Conservation (phyloP, 495 filamentous ascomycete species). For the Penicillium steckii region DNA sequence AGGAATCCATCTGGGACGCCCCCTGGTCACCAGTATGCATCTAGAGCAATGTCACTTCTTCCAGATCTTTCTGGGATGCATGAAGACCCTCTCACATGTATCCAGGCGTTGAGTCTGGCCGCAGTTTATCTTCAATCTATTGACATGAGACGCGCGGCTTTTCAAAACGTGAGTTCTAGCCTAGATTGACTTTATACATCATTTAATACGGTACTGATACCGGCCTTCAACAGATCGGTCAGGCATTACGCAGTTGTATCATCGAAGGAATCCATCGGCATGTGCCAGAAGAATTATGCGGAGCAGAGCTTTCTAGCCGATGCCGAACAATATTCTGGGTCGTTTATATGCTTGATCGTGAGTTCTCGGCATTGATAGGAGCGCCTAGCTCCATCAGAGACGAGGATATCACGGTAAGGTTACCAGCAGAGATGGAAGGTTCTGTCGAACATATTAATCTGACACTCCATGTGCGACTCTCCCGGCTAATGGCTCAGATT, state of each 20-base stretch:
- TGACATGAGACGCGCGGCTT: slow-evolving; percentile 36
- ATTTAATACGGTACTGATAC: too few relatives aligned
- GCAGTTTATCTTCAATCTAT: slow-evolving; percentile 40
- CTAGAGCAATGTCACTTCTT: slow-evolving; percentile 37
- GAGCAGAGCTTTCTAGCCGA: slow-evolving; percentile 25
- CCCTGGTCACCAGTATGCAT: slow-evolving; percentile 34
- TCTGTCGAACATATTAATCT: slow-evolving; percentile 28
- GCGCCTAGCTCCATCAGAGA: slow-evolving; percentile 36
- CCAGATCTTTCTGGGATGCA: slow-evolving; percentile 35
- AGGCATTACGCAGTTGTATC: slow-evolving; percentile 36
- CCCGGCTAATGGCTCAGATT: slow-evolving; percentile 28
- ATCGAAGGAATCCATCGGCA: slow-evolving; percentile 38
- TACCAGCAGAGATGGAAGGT: slow-evolving; percentile 27
- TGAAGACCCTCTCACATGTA: slow-evolving; percentile 31
- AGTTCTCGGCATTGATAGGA: slow-evolving; percentile 36
- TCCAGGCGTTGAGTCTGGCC: slow-evolving; percentile 33
- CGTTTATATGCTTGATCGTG: slow-evolving; percentile 39
- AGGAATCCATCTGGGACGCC: slow-evolving; percentile 30
- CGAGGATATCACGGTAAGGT: slow-evolving; percentile 36
- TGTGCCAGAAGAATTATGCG: slow-evolving; percentile 25
- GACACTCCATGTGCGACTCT: slow-evolving; percentile 31
- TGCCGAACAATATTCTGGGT: slow-evolving; percentile 40
- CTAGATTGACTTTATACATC: too few relatives aligned
- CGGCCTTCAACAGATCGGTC: slow-evolving; percentile 24
- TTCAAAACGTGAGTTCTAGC: slow-evolving; percentile 36